Evolutionary conservation across 2,329 filamentous ascomycete genomes (phyloP).

Genomic region (Hypoxylon sp.): DNA sequence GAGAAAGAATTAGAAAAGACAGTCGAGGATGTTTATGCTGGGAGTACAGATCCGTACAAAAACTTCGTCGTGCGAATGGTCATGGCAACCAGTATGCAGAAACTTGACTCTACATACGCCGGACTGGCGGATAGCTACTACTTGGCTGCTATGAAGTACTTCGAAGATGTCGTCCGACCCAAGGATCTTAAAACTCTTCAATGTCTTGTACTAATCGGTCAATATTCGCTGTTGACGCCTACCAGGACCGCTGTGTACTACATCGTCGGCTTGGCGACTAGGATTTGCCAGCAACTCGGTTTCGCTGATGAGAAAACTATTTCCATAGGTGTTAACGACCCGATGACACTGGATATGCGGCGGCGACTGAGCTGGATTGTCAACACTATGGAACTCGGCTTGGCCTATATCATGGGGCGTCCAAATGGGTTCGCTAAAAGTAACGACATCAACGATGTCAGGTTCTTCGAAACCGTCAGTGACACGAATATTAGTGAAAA

Average conservation of each 20-base stretch:
- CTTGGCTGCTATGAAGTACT: slow-evolving; percentile 85
- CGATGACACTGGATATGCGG: slow-evolving; percentile 88
- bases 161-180: slow-evolving; percentile 86
- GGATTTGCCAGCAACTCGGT: slow-evolving; percentile 90
- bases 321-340: slow-evolving; percentile 73
- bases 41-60: slow-evolving; percentile 82
- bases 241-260: slow-evolving; percentile 95
- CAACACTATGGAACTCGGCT: slow-evolving; percentile 87
- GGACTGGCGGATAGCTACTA: slow-evolving; percentile 96
- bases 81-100: slow-evolving; percentile 94
- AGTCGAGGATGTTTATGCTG: slow-evolving; percentile 84
- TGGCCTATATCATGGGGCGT: slow-evolving; percentile 89
- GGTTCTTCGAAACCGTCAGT: slow-evolving; percentile 85
- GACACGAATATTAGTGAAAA: slow-evolving; percentile 86
- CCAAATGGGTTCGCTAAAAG: slow-evolving; percentile 87
- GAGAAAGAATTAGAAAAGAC: slow-evolving; percentile 84
- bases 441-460: slow-evolving; percentile 86
- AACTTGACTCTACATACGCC: slow-evolving; percentile 90
- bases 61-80: slow-evolving; percentile 93
- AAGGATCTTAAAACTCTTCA: slow-evolving; percentile 93
- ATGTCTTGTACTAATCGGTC: slow-evolving; percentile 87
- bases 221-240: slow-evolving; percentile 93
- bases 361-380: slow-evolving; percentile 91
- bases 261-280: slow-evolving; percentile 87
- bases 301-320: slow-evolving; percentile 92